Percentiles rank a stretch among this genome's conserved stretches.
Evolutionary conservation across 2,329 filamentous ascomycete species (phyloP).

Genomic region (Sclerotinia subarctica): DNA sequence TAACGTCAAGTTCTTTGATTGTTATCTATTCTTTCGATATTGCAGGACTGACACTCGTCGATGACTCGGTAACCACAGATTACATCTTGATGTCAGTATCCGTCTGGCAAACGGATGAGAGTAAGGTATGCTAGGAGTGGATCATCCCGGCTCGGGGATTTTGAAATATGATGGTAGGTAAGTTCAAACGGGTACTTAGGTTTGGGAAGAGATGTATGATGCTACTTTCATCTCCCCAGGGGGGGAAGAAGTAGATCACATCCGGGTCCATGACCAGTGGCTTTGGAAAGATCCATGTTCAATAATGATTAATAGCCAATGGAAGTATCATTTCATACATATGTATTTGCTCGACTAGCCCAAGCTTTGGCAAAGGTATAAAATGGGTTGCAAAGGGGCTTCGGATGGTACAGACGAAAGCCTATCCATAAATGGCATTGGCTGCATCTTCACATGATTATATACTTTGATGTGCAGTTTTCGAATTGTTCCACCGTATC

Average conservation of each 20-base stretch:
- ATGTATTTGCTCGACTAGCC: not conserved
- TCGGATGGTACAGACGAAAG: not conserved
- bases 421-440: not conserved
- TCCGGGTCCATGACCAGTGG: not conserved
- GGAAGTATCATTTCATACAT: not conserved
- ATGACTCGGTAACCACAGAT: slow-evolving; percentile 5
- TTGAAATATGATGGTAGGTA: not conserved
- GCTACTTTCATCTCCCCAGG: not conserved
- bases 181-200: not conserved
- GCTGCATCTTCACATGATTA: slow-evolving; percentile 1
- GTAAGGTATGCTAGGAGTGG: slow-evolving; percentile 6
- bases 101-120: slow-evolving; percentile 2
- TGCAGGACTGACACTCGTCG: not conserved
- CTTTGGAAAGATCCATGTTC: not conserved
- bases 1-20: not conserved
- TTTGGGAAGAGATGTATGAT: not conserved
- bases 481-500: not conserved
- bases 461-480: not conserved
- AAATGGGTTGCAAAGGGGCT: not conserved
- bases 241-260: not conserved
- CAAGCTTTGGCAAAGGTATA: not conserved
- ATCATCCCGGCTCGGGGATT: not conserved
- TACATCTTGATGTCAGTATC: slow-evolving; percentile 1
- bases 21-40: not conserved
- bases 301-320: not conserved